These are phyloP conservation scores for Yarrowia porcina DNA, from an alignment of 805 yeast genomes.

Conservation along the genomic window DNA sequence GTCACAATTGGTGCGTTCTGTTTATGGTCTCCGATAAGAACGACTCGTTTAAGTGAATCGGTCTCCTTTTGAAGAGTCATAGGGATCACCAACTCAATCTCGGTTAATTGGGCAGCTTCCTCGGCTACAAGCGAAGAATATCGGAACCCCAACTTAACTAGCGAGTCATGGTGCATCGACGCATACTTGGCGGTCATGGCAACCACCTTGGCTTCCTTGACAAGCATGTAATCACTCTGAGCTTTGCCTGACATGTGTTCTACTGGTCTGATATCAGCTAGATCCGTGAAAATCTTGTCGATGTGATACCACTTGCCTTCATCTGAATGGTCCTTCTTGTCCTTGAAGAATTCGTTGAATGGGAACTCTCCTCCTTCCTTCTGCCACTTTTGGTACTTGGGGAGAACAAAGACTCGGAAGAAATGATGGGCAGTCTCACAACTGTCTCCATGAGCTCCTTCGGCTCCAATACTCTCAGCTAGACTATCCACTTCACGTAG, in stretches of 20 bases:
- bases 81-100: slow-evolving; percentile 39
- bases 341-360: not conserved
- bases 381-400: slow-evolving; percentile 4
- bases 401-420: slow-evolving; percentile 33
- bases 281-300: slow-evolving; percentile 32
- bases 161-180: slow-evolving; percentile 26
- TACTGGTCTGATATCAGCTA: slow-evolving; percentile 36
- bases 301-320: slow-evolving; percentile 31
- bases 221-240: slow-evolving; percentile 33
- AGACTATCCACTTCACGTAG: slow-evolving; percentile 36
- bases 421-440: slow-evolving; percentile 41
- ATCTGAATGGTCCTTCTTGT: not conserved
- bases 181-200: slow-evolving; percentile 34
- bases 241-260: slow-evolving; percentile 31
- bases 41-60: slow-evolving; percentile 33
- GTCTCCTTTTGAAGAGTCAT: slow-evolving; percentile 29
- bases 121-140: slow-evolving; percentile 39
- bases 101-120: slow-evolving; percentile 40
- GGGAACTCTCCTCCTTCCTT: slow-evolving; percentile 19
- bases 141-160: slow-evolving; percentile 29
- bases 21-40: slow-evolving; percentile 41
- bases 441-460: slow-evolving; percentile 43
- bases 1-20: slow-evolving; percentile 34
- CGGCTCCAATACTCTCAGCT: slow-evolving; percentile 36
- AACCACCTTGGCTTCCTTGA: slow-evolving; percentile 35